Percentiles rank a stretch among this genome's conserved stretches.
Evolutionary conservation across 176 grass and related monocot species (phyloP).

Genomic region (Musa troglodytarum): DNA sequence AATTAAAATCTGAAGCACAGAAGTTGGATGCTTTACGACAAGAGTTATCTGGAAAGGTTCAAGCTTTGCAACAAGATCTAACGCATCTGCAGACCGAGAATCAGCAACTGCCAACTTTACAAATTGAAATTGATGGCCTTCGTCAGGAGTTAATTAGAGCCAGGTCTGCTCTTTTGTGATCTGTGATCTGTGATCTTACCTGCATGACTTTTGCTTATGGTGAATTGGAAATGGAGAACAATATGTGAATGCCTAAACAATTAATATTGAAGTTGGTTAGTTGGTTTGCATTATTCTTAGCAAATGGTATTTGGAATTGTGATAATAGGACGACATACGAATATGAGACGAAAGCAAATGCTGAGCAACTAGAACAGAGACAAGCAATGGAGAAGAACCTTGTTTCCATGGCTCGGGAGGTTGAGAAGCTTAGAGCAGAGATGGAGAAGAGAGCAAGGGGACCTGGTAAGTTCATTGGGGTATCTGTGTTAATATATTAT

Average conservation of each 20-base stretch:
- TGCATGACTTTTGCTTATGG: background rate
- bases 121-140: conserved; percentile 26
- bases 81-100: conserved; percentile 32
- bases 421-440: conserved; percentile 31
- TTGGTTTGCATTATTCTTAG: background rate
- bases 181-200: background rate
- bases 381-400: conserved; percentile 40
- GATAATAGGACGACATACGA: conserved; percentile 17
- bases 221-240: background rate
- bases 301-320: conserved; percentile 3
- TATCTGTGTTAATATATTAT: background rate
- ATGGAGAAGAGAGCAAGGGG: conserved; percentile 29
- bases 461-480: conserved; percentile 17
- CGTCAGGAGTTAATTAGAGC: conserved; percentile 25
- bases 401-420: conserved; percentile 32
- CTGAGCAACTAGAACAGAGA: conserved; percentile 29
- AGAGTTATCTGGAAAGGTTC: conserved; percentile 31
- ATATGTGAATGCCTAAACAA: background rate
- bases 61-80: conserved; percentile 28
- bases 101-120: conserved; percentile 21
- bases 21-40: conserved; percentile 17
- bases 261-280: background rate
- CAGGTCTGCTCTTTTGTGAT: conserved; percentile 25
- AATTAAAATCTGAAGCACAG: conserved; percentile 21
- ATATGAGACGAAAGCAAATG: conserved; percentile 34